Evolutionary conservation across 1,139 yeast genomes (phyloP), one percentile per base, ranked within the genome.

Genomic region (Taphrina sp.): DNA sequence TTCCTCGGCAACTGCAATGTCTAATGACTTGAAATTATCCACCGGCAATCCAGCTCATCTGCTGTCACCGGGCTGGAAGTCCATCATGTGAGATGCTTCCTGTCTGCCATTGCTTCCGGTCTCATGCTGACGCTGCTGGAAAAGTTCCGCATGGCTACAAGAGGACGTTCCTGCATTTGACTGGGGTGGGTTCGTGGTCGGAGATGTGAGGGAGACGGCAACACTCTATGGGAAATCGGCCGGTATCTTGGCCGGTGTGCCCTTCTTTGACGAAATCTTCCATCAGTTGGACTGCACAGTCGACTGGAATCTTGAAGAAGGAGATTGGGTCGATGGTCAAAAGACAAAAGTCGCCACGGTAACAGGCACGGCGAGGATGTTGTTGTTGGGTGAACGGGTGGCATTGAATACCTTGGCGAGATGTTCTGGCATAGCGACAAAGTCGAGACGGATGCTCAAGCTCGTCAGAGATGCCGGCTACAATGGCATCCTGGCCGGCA

Each of bases 111-210:
- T 1, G 37, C 37, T 17, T 14, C 3, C 19, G 17, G 1, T 22
- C 8, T n/a, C 14, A 2, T 3, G 29, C 33, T 29, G 35, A 41
- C 33, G 23, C 33, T 7, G 8, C 22, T n/a, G n/a, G 8, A 3
- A 10, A 23, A 49, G 54, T 61, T 80, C 89, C 12, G 76, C 73
- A 41, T 90, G 86, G 82, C 74, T 90, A 23, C 74, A 78, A 3
- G 97, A 90, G 66, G 97, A 90, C 66, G 94, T 85, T 3, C 96
- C 97, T 1, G 82, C 95, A 0, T 90, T 90, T 66, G 97, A 90
- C 69, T 85, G 83, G 64, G 97, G 97, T 35, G 97, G 95, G 1
- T 88, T 73, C 66, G 97, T 90, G 1, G 97, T 90, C n/a, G 96
- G 97, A 4, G 76, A 78, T 59, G 82, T 77, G 54, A 66, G 64